phyloP scores from a whole-genome alignment of 1,284 basidiomycete species.

The Taiwanofungus camphoratus region DNA sequence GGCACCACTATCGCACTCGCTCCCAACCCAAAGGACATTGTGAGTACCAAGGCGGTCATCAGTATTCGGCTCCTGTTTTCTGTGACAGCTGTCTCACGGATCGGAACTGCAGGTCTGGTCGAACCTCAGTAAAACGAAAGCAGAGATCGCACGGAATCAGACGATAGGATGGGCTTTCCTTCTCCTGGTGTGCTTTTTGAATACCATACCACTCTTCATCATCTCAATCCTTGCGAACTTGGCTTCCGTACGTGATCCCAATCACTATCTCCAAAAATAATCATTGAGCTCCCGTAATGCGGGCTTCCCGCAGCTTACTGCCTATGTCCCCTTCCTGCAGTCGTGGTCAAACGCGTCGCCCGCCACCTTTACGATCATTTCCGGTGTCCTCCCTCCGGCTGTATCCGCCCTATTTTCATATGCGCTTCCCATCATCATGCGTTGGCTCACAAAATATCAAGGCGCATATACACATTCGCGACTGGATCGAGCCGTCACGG shows the following conservation, averaged over 20 bases:
- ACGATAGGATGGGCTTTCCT: slow-evolving; percentile 75
- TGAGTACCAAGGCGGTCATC: too few relatives aligned
- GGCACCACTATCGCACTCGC: slow-evolving; percentile 69
- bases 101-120: slow-evolving; percentile 65
- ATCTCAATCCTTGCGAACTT: slow-evolving; percentile 82
- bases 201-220: slow-evolving; percentile 82
- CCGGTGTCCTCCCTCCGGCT: slow-evolving; percentile 84
- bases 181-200: slow-evolving; percentile 77
- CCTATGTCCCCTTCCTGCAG: slow-evolving; percentile 68
- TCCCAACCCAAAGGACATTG: slow-evolving; percentile 83
- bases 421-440: slow-evolving; percentile 84
- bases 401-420: slow-evolving; percentile 88
- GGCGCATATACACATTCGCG: slow-evolving; percentile 74
- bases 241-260: slow-evolving; percentile 52
- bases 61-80: neutral
- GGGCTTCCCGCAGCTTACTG: slow-evolving; percentile 41
- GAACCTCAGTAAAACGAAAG: slow-evolving; percentile 75
- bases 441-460: slow-evolving; percentile 78
- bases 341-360: slow-evolving; percentile 60
- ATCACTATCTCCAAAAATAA: too few relatives aligned
- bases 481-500: slow-evolving; percentile 84
- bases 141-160: slow-evolving; percentile 61
- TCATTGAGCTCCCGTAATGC: too few relatives aligned
- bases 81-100: slow-evolving; percentile 15
- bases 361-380: slow-evolving; percentile 66